Evolutionary conservation across 2,329 filamentous ascomycete genomes (phyloP).

Genomic region (Graphilbum fragrans): DNA sequence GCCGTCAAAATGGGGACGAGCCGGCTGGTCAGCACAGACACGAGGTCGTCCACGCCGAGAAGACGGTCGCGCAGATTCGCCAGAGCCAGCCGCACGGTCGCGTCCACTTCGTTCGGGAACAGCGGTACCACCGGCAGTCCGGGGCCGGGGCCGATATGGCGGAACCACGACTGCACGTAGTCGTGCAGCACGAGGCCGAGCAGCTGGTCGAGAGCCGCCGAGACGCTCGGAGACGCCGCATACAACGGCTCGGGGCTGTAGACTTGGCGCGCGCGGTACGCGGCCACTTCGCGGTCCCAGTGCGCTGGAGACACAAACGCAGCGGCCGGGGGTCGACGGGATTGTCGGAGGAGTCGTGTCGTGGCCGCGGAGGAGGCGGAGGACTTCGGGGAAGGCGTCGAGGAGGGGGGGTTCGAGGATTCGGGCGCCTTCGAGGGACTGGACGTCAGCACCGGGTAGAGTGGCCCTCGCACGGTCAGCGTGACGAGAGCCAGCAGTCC

Average conservation of each 20-base stretch:
- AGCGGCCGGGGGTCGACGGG: conserved; percentile 1
- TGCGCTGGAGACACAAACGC: conserved; percentile 47
- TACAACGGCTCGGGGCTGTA: conserved; percentile 63
- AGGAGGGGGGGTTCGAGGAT: neutral
- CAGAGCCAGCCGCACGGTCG: conserved; percentile 61
- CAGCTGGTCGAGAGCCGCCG: conserved; percentile 66
- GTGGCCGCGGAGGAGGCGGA: conserved; percentile 35
- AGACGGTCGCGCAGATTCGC: conserved; percentile 60
- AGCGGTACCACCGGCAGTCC: conserved; percentile 11
- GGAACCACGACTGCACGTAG: conserved; percentile 84
- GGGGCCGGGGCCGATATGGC: conserved; percentile 67
- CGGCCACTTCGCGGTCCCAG: conserved; percentile 61
- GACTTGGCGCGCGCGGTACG: conserved; percentile 49
- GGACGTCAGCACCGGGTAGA: neutral
- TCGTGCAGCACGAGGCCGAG: conserved; percentile 68
- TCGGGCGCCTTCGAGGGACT: neutral
- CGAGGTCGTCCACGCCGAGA: conserved; percentile 70
- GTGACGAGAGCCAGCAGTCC: conserved; percentile 47
- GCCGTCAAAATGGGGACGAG: conserved; percentile 79
- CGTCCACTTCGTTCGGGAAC: conserved; percentile 82
- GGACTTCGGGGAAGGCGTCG: neutral
- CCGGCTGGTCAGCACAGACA: conserved; percentile 68
- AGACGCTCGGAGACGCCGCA: conserved; percentile 63
- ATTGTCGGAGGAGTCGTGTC: neutral
- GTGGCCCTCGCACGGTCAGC: conserved; percentile 3